Evolutionary conservation across 225 moss, liverwort and hornwort genomes (phyloP), one percentile per base, ranked within the genome.

Genomic region (Physcomitrellopsis africana): DNA sequence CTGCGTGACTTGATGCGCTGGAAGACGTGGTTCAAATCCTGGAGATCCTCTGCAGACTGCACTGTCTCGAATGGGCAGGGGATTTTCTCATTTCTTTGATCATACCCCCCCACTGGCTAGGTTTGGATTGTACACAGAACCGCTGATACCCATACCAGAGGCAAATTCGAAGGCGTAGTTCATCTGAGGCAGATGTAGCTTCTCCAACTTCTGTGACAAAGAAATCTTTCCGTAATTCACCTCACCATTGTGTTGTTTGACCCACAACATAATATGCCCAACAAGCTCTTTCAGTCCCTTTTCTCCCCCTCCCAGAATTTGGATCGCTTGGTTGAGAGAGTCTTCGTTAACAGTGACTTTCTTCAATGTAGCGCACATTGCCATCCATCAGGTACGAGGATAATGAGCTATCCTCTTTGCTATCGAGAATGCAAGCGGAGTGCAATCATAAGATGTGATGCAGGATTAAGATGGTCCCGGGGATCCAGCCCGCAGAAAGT

Each of bases 281-380:
- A 77, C n/a, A 16, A 77, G 51, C 51, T 52, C 69, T 51, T 69
- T 68, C 61, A 77, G 17, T 2, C 69, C 76, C 37, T 69, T 77
- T 51, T 46, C 58, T 13, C 76, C 76, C 12, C 69, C 76, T 61
- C 77, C 77, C n/a, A 77, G 69, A 29, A 42, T 63, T 41, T 61
- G 67, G 14, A 77, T 77, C 3, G 77, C 77, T 9, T 19, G 1
- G 23, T 37, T 27, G 22, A 77, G 68, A 41, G 41, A 10, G 4
- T n/a, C 58, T 17, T 77, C 77, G 20, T 69, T 69, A 4, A 77
- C 68, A 5, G 51, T 77, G 41, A 77, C 61, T 20, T 69, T 77
- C 43, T 49, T 69, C 41, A 68, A 26, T 9, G 69, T 51, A 22
- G 51, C 69, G 69, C 3, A 69, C 22, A 12, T 27, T 58, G 22